Evolutionary conservation across 176 grass and related monocot species (phyloP), one percentile per base, ranked within the genome.

Genomic region (Lolium multiflorum): DNA sequence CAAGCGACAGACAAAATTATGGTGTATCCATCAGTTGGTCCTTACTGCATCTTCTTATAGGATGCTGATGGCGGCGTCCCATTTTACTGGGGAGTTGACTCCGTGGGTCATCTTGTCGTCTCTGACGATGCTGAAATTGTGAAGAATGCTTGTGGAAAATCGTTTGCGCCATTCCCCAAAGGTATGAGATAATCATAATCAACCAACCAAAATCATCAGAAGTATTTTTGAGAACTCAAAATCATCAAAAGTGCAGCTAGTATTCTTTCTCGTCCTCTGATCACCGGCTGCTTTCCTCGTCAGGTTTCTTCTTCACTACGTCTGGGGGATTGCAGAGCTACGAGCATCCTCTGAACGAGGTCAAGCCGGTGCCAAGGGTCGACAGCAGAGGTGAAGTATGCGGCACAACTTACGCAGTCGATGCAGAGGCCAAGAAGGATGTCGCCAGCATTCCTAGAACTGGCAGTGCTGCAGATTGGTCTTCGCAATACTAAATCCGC

Each of bases 251-350:
- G 7, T 62, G 58, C 7, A 8, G 41, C 4, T 76, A 44, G 1
- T 37, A 38, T 2, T 35, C 12, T n/a, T 37, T 37, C 24, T 26
- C 13, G 18, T 6, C 10, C 37, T 26, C 68, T 75, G 16, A 84
- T 74, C 57, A 14, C 66, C 46, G 3, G 6, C 18, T 65, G 9
- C 0, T 12, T 50, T 20, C 0, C 20, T 25, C 1, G 28, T 17
- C 88, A 97, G 94, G 92, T 81, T 97, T 91, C 91, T 97, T 94
- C 88, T 97, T 92, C 86, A 92, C 92, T 0, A 91, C 94, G 5
- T 90, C 89, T 4, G 76, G 89, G 49, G 92, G 94, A 63, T 16
- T 97, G 85, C 86, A 77, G 73, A 97, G 92, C 85, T 97, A 92
- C 80, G 92, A 97, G 86, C 90, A 97, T 44, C 94, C 94, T 10